A percentile compares a stretch with the other conserved stretches of the same genome.
phyloP scores from a whole-genome alignment of 2,329 filamentous ascomycete species.

The Stagonosporopsis tanaceti region DNA sequence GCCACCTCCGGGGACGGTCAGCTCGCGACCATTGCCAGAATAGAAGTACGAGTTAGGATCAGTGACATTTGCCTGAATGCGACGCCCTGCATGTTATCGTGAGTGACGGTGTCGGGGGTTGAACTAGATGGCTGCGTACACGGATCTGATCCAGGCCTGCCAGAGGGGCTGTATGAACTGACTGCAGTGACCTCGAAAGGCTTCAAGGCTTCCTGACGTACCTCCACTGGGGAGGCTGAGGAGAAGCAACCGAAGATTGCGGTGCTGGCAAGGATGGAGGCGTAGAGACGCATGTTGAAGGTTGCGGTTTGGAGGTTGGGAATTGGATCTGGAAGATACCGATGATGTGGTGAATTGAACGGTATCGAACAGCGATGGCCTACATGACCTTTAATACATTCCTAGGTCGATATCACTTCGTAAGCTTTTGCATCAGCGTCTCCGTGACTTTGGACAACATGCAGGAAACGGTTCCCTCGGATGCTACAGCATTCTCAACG shows the following conservation, averaged over 20 bases:
- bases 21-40: neutral
- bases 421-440: neutral
- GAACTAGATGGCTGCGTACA: neutral
- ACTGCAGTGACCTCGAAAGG: constrained; percentile 32
- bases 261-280: constrained; percentile 11
- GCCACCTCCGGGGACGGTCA: constrained; percentile 30
- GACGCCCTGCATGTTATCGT: constrained; percentile 23
- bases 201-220: constrained; percentile 24
- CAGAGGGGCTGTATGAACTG: neutral
- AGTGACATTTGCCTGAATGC: constrained; percentile 32
- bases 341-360: too few relatives aligned
- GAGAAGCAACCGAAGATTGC: neutral
- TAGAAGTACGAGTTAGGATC: constrained; percentile 36
- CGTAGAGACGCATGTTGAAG: constrained; percentile 24
- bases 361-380: neutral
- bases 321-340: neutral
- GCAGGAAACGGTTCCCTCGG: neutral
- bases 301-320: neutral
- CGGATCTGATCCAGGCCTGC: neutral
- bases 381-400: neutral
- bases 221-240: constrained; percentile 20
- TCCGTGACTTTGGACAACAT: neutral
- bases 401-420: neutral
- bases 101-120: neutral
- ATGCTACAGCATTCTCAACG: neutral